Percentiles rank a stretch among this genome's conserved stretches.
phyloP scores from a whole-genome alignment of 805 yeast species.

The Wickerhamomyces bisporus region DNA sequence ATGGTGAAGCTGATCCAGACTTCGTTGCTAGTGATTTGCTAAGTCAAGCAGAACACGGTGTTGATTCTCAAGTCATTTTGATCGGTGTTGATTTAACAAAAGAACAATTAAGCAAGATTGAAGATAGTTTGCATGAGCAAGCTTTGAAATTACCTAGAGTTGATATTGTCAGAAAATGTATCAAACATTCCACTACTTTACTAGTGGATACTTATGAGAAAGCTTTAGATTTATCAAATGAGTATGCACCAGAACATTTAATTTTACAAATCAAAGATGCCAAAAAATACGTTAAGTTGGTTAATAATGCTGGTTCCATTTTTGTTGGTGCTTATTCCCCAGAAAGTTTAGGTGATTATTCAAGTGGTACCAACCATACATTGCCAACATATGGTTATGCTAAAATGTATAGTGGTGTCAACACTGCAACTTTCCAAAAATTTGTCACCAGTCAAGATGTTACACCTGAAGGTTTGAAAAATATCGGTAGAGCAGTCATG shows the following conservation, averaged over 20 bases:
- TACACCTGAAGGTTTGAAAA: conserved; percentile 74
- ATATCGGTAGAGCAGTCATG: conserved; percentile 96
- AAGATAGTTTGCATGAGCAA: conserved; percentile 79
- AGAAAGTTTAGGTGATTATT: conserved; percentile 97
- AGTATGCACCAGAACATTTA: conserved; percentile 97
- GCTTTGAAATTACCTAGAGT: conserved; percentile 84
- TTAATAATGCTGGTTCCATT: conserved; percentile 92
- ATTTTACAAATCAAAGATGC: conserved; percentile 88
- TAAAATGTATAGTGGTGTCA: conserved; percentile 94
- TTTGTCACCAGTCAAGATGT: conserved; percentile 92
- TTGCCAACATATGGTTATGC: conserved; percentile 98
- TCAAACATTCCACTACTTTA: conserved; percentile 84
- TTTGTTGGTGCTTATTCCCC: conserved; percentile 97
- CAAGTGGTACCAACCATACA: conserved; percentile 97
- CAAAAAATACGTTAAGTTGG: conserved; percentile 57
- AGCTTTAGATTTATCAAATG: conserved; percentile 83
- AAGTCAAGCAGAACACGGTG: conserved; percentile 98
- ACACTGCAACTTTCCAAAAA: conserved; percentile 93
- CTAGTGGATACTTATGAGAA: conserved; percentile 64
- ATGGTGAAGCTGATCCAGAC: conserved; percentile 81
- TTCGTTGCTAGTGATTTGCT: conserved; percentile 95
- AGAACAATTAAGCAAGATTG: conserved; percentile 59
- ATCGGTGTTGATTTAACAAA: conserved; percentile 71
- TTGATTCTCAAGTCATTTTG: conserved; percentile 94
- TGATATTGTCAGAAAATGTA: conserved; percentile 87